phyloP scores from a whole-genome alignment of 2,329 filamentous ascomycete genomes.

The Cercospora citrullina region DNA sequence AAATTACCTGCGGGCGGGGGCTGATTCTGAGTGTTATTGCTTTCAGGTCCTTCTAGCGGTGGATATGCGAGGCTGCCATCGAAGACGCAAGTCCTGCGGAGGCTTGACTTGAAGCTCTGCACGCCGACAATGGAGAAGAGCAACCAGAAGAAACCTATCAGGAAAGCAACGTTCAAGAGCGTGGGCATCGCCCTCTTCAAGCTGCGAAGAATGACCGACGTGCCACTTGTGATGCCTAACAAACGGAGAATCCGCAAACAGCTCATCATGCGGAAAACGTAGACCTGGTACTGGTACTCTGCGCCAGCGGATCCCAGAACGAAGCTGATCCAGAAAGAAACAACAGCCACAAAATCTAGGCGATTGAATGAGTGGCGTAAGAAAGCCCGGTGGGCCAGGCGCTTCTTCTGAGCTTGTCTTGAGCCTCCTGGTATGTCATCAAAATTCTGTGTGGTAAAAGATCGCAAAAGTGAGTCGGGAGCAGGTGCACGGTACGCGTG shows the following conservation, averaged over 20 bases:
- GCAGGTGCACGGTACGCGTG: constrained; percentile 29
- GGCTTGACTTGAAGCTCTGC: constrained; percentile 74
- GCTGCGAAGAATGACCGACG: constrained; percentile 90
- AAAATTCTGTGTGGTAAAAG: constrained; percentile 42
- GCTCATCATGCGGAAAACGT: constrained; percentile 94
- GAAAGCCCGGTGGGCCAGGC: constrained; percentile 88
- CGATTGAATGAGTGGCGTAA: constrained; percentile 94
- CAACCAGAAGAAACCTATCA: constrained; percentile 97
- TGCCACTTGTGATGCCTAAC: constrained; percentile 89
- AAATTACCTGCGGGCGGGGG: constrained; percentile 52
- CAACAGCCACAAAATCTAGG: constrained; percentile 87
- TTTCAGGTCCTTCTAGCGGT: constrained; percentile 35
- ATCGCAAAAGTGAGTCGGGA: constrained; percentile 37
- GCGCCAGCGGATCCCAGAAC: constrained; percentile 67
- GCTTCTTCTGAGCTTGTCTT: constrained; percentile 76
- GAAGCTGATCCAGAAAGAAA: constrained; percentile 95
- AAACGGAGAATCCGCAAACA: constrained; percentile 89
- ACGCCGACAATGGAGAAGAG: constrained; percentile 95
- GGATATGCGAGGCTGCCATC: constrained; percentile 46
- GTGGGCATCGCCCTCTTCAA: constrained; percentile 92
- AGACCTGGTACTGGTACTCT: constrained; percentile 71
- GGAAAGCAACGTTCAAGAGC: constrained; percentile 86
- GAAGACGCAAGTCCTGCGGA: constrained; percentile 49
- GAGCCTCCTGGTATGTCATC: constrained; percentile 58
- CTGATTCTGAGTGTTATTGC: constrained; percentile 27